These are phyloP conservation scores for Cryphonectria carpinicola DNA, from an alignment of 2,329 filamentous ascomycete genomes.

Conservation along the genomic window DNA sequence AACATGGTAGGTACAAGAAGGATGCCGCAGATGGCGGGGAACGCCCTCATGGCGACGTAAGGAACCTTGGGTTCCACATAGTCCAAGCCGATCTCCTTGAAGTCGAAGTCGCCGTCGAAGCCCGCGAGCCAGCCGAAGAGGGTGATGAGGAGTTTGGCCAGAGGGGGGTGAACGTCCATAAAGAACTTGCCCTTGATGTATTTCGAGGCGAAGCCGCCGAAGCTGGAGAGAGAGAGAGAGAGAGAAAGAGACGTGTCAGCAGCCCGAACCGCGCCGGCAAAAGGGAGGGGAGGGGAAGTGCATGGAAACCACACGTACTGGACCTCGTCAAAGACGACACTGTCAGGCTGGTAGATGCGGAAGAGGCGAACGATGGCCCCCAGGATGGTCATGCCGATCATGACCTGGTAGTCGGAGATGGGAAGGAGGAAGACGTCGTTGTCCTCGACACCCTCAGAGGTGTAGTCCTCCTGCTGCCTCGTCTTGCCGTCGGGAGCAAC, in stretches of 20 bases:
- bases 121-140: constrained; percentile 93
- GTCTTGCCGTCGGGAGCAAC: constrained; percentile 35
- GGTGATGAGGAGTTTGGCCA: constrained; percentile 95
- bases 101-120: constrained; percentile 95
- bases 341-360: constrained; percentile 93
- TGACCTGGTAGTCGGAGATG: constrained; percentile 77
- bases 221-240: constrained; percentile 56
- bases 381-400: constrained; percentile 73
- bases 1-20: constrained; percentile 91
- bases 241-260: constrained; percentile 14
- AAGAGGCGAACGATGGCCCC: constrained; percentile 84
- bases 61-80: constrained; percentile 93
- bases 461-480: constrained; percentile 60
- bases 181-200: constrained; percentile 99
- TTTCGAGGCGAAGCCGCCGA: constrained; percentile 96
- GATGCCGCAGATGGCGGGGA: constrained; percentile 88
- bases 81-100: constrained; percentile 99
- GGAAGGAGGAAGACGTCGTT: constrained; percentile 92
- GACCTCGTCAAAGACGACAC: constrained; percentile 98
- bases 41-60: constrained; percentile 95
- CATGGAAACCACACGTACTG: constrained; percentile 70
- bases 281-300: not conserved
- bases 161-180: constrained; percentile 98
- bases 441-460: constrained; percentile 80
- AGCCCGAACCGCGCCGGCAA: constrained; percentile 9